Evolutionary conservation across 805 yeast species (phyloP), one percentile per base, ranked within the genome.

Genomic region (Candida loeiensis): DNA sequence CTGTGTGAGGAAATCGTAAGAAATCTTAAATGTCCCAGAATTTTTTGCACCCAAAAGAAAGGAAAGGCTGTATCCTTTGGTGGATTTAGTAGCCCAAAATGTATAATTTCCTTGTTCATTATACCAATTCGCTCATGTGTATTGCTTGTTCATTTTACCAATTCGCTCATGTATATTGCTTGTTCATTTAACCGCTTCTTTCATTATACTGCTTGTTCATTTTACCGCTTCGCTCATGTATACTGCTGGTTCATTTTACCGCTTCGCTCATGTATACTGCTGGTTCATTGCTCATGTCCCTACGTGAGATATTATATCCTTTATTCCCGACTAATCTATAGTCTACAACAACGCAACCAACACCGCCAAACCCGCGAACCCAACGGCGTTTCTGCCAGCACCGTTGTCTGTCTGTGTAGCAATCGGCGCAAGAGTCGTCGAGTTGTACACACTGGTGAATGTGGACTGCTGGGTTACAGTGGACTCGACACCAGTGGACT

Each of bases 401-500:
- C 44, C 57, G 60, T 61, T 68, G 41, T 55, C 66, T 43, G 40
- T 17, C 33, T 30, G 55, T 26, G 50, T 53, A 41, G 59, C 61
- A 36, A 49, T n/a, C 48, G 20, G 57, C 32, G 33, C 57, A 25
- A 39, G 29, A 33, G 19, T n/a, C n/a, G 45, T 36, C 37, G 50
- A 42, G 46, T 45, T 39, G 53, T 50, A 59, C 42, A 66, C 50
- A 12, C 69, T 54, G 22, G 68, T 61, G 48, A 59, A 46, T 42
- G 76, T 68, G 37, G 65, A 54, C 55, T 66, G 73, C 16, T 46
- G 45, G 46, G 56, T 53, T 22, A 49, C 48, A 38, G 74, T 71
- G 40, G n/a, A n/a, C n/a, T n/a, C n/a, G n/a, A n/a, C 72, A 52
- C 64, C 71, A 39, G 70, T 65, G 26, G 78, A 67, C n/a, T 57